Evolutionary conservation across 306 rosid species (phyloP), one percentile per base, ranked within the genome.

Genomic region (Arachis hypogaea): DNA sequence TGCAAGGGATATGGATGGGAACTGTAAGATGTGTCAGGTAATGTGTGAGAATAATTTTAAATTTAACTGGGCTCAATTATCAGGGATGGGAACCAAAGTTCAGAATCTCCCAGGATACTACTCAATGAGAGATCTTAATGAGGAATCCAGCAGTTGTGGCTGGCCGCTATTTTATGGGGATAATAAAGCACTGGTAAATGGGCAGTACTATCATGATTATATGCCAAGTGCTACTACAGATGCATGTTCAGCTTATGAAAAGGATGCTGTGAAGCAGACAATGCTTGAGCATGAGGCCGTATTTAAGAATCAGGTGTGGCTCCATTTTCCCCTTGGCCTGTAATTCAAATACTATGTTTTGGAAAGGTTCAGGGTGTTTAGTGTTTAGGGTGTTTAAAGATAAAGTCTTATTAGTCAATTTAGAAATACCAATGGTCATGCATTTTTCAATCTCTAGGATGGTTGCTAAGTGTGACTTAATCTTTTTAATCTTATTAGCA

Each of bases 31-130:
- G n/a, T 69, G 66, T 59, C 67, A 30, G 62, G 50, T 77, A 55
- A 64, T 69, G 56, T 45, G 41, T 54, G 73, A 33, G 49, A 62
- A 55, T 59, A 2, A 9, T 69, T 75, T 49, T 52, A 73, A 38
- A 45, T 68, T 30, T 64, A n/a, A 63, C 38, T 43, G 60, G 68
- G 66, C 30, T 65, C 45, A 72, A 64, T 78, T 77, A 49, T 76
- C 86, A 94, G 96, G 92, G 78, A 94, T 94, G 98, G 98, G 98
- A 85, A 91, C 97, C 78, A 91, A 94, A 84, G 90, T 94, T 85
- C 96, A 94, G 82, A 83, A 83, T 80, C 82, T 86, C 73, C 93
- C 96, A 11, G 91, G 90, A 59, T 86, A 88, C 85, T 85, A 79
- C 82, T 74, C 98, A 49, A 89, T 89, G 90, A 89, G 91, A 85